Base-by-base conservation (phyloP, 495 filamentous ascomycete species). In the Aspergillus carlsbadensis region DNA sequence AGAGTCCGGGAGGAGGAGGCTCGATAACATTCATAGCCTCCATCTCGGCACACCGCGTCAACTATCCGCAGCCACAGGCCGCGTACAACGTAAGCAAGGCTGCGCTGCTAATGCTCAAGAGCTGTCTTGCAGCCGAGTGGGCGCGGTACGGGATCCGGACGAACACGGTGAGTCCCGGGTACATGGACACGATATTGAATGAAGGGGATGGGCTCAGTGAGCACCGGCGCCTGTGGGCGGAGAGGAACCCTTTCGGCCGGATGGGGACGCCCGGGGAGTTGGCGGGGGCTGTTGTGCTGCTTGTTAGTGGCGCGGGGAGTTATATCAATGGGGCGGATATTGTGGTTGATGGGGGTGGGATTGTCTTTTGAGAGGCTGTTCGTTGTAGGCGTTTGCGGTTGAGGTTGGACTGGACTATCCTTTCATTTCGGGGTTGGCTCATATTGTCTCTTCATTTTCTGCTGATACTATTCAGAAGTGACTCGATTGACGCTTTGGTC, bases 111-210 rank as follows among this genome's bases (percentile, higher is more conserved):
- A 63, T 69, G 15, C 52, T 77, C 42, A 65, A 64, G 44, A 57
- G 45, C 21, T 64, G 60, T 39, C 59, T 78, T 6, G 75, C 75
- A 2, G 74, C 74, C 0, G 75, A 78, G 49, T 78, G 75, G 81
- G 74, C 77, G 1, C 59, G 65, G 2, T 71, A 81, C 54, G 81
- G 81, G 3, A 88, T 91, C 52, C 70, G 84, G 14, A 85, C 88
- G 13, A 91, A 90, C 56, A 79, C 74, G 20, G 77, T 91, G 15
- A 79, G 72, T 15, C 87, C 88, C 0, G 87, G 87, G 8, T 90
- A 91, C 63, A 90, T 90, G 86, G 84, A 91, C 65, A 91, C 87
- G 4, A 80, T 89, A 10, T 64, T 89, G 48, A 90, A 90, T 62
- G 85, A 84, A 54, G 86, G 86, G 0, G 77, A 79, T 0, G 80